Evolutionary conservation across 768 basidiomycete genomes (phyloP).

Genomic region (Mycena vulgaris): DNA sequence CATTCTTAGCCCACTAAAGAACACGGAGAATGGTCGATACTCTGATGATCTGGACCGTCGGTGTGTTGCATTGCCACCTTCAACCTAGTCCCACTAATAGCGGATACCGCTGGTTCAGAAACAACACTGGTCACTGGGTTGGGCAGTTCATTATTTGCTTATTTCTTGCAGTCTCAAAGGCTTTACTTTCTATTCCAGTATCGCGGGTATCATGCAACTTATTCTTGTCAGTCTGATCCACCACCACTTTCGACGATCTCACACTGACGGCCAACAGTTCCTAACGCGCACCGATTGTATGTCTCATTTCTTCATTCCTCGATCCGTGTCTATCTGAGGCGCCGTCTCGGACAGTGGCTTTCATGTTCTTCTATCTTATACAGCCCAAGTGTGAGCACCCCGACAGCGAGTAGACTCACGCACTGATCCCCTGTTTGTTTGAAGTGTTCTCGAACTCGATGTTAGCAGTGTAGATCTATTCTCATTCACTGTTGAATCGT

Average conservation of each 20-base stretch:
- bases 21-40: not conserved
- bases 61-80: not conserved
- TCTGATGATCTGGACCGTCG: not conserved
- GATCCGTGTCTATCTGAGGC: not conserved
- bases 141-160: not conserved
- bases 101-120: not conserved
- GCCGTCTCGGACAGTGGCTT: not conserved
- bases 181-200: not conserved
- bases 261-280: not conserved
- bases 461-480: not conserved
- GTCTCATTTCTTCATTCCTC: not conserved
- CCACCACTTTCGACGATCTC: not conserved
- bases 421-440: too few relatives aligned
- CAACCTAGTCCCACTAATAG: not conserved
- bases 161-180: not conserved
- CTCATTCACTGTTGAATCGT: not conserved
- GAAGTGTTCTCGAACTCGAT: not conserved
- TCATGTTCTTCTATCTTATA: not conserved
- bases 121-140: not conserved
- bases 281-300: not conserved
- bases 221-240: not conserved
- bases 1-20: not conserved
- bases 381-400: not conserved
- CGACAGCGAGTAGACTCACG: too few relatives aligned
- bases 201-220: not conserved